These are phyloP conservation scores for Xanthoconium purpureum DNA, from an alignment of 768 basidiomycete genomes.

Conservation along the genomic window DNA sequence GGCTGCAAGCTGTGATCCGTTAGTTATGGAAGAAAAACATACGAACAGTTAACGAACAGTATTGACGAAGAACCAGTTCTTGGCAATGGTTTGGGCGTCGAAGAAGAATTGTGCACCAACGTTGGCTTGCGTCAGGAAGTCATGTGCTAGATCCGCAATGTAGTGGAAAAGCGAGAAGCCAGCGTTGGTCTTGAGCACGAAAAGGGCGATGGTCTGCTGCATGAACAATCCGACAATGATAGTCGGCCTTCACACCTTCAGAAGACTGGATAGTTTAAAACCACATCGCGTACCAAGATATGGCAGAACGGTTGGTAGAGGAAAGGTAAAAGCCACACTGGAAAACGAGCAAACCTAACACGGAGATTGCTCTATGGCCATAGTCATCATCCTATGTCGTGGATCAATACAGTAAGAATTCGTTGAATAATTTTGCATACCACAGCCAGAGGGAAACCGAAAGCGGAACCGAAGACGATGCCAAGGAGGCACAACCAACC, in stretches of 20 bases:
- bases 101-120: conserved; percentile 84
- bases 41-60: conserved; percentile 43
- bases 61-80: conserved; percentile 86
- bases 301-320: conserved; percentile 57
- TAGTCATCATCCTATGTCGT: conserved; percentile 55
- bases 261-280: not conserved
- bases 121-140: conserved; percentile 68
- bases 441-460: conserved; percentile 64
- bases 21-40: conserved; percentile 12
- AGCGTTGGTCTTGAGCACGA: conserved; percentile 81
- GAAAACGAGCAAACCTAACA: conserved; percentile 77
- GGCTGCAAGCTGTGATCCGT: conserved; percentile 49
- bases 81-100: conserved; percentile 55
- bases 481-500: conserved; percentile 78
- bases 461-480: conserved; percentile 83
- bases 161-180: conserved; percentile 84
- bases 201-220: conserved; percentile 84
- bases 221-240: conserved; percentile 82
- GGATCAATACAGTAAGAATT: conserved; percentile 13
- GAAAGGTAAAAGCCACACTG: conserved; percentile 70
- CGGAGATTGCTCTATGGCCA: conserved; percentile 77
- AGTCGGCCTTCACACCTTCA: conserved; percentile 56
- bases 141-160: conserved; percentile 76
- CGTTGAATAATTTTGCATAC: conserved; percentile 35
- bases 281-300: conserved; percentile 62